phyloP scores from a whole-genome alignment of 805 yeast species.

The Zygoascus ofunaensis region DNA sequence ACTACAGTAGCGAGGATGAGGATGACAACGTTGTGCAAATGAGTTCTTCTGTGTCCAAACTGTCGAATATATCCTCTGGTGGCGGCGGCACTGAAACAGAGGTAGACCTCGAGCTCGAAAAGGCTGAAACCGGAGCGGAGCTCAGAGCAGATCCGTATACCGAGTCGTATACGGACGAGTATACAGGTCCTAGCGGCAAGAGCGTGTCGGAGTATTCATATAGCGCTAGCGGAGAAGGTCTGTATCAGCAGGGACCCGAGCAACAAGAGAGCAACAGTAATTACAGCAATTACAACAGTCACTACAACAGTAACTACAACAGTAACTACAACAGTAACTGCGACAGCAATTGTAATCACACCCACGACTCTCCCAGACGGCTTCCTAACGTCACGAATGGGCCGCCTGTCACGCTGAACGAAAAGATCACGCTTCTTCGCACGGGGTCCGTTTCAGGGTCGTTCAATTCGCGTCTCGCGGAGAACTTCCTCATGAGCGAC shows the following conservation, averaged over 20 bases:
- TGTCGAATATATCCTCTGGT: too few species aligned
- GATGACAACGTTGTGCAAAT: too few species aligned
- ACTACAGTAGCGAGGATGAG: too few species aligned
- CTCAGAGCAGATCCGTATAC: too few species aligned
- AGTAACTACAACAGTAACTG: neutral
- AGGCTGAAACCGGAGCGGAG: too few species aligned
- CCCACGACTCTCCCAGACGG: neutral
- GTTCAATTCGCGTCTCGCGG: neutral
- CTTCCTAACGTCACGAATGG: slow-evolving; percentile 19
- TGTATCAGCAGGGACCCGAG: neutral
- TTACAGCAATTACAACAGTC: neutral
- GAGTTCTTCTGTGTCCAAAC: too few species aligned
- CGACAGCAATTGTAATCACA: neutral
- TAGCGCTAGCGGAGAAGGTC: neutral
- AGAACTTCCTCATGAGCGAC: slow-evolving; percentile 1
- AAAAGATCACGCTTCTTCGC: slow-evolving; percentile 19
- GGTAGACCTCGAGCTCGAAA: too few species aligned
- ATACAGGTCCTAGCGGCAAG: neutral
- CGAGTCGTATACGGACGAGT: too few species aligned
- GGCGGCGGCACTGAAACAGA: too few species aligned
- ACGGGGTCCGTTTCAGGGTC: slow-evolving; percentile 19
- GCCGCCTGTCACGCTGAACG: slow-evolving; percentile 21
- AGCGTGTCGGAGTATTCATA: neutral
- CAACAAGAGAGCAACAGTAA: neutral
- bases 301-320: neutral